These are phyloP conservation scores for Fonsecaea monophora DNA, from an alignment of 2,329 filamentous ascomycete species.

Conservation along the genomic window DNA sequence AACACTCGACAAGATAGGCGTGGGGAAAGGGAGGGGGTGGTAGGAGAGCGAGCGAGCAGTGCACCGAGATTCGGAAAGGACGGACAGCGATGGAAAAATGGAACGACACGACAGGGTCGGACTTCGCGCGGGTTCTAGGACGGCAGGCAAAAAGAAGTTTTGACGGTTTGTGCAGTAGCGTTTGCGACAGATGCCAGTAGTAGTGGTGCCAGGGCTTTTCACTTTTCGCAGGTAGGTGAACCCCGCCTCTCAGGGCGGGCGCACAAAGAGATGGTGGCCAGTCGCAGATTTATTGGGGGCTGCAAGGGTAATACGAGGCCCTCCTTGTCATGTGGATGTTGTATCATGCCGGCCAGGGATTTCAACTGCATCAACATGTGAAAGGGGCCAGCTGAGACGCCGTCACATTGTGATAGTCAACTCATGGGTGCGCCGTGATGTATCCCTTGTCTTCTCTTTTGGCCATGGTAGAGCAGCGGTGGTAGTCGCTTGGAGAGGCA, in stretches of 20 bases:
- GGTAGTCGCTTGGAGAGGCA: not conserved
- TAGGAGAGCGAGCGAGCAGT: conserved; percentile 17
- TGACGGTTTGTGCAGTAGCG: conserved; percentile 24
- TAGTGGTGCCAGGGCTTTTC: conserved; percentile 6
- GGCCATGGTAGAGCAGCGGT: not conserved
- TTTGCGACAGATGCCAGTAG: conserved; percentile 15
- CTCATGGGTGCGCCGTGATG: not conserved
- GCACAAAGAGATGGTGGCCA: conserved; percentile 15
- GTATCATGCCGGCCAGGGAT: not conserved
- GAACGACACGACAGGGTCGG: conserved; percentile 13
- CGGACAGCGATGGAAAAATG: conserved; percentile 8
- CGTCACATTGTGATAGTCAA: not conserved
- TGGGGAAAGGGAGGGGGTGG: not conserved
- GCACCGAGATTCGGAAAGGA: conserved; percentile 33
- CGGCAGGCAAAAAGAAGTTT: conserved; percentile 16
- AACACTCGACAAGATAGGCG: conserved; percentile 8
- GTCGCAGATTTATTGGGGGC: conserved; percentile 24
- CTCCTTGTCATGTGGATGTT: conserved; percentile 3
- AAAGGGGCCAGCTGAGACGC: not conserved
- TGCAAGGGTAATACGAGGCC: conserved; percentile 17
- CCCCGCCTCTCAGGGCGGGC: conserved; percentile 20
- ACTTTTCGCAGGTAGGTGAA: conserved; percentile 4
- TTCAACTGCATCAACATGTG: conserved; percentile 6
- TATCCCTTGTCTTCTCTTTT: not conserved
- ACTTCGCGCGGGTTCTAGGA: conserved; percentile 14